Percentiles rank a stretch among this genome's conserved stretches.
These are phyloP conservation scores for Entomortierella lignicola DNA, from an alignment of 192 early-diverging fungal species.

Conservation along the genomic window DNA sequence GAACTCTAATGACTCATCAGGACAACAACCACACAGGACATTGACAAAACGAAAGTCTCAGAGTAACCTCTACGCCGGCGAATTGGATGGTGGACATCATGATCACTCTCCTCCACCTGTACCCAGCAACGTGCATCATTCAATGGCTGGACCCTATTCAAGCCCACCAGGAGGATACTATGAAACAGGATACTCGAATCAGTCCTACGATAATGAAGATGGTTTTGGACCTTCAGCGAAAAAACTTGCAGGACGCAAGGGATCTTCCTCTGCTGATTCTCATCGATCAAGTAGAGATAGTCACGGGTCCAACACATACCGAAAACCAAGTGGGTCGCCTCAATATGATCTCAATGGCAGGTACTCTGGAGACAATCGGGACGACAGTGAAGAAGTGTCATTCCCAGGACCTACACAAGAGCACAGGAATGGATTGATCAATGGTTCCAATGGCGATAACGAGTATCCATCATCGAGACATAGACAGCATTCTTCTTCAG, in stretches of 20 bases:
- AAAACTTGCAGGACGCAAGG: slow-evolving; percentile 32
- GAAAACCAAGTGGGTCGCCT: slow-evolving; percentile 24
- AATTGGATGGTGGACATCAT: slow-evolving; percentile 1
- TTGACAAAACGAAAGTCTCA: slow-evolving; percentile 25
- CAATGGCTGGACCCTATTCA: slow-evolving; percentile 12
- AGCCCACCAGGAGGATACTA: slow-evolving; percentile 18
- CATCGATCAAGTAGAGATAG: slow-evolving; percentile 32
- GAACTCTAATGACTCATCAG: not conserved
- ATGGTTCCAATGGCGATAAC: not conserved
- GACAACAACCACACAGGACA: not conserved
- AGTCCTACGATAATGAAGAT: slow-evolving; percentile 1
- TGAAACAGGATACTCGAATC: slow-evolving; percentile 4
- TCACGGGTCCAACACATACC: not conserved
- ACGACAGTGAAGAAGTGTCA: slow-evolving; percentile 23
- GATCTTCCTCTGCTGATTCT: slow-evolving; percentile 15
- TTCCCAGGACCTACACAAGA: slow-evolving; percentile 5
- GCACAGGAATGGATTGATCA: slow-evolving; percentile 19
- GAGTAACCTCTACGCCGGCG: slow-evolving; percentile 6
- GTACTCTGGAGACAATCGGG: slow-evolving; percentile 8
- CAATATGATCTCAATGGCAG: slow-evolving; percentile 6
- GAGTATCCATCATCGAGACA: not conserved
- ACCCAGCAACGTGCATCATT: slow-evolving; percentile 9
- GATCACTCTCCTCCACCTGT: slow-evolving; percentile 19
- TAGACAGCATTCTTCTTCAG: not conserved
- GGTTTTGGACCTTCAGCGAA: slow-evolving; percentile 14